Base-by-base conservation (phyloP, 768 basidiomycete genomes). In the Rhodotorula babjevae region DNA sequence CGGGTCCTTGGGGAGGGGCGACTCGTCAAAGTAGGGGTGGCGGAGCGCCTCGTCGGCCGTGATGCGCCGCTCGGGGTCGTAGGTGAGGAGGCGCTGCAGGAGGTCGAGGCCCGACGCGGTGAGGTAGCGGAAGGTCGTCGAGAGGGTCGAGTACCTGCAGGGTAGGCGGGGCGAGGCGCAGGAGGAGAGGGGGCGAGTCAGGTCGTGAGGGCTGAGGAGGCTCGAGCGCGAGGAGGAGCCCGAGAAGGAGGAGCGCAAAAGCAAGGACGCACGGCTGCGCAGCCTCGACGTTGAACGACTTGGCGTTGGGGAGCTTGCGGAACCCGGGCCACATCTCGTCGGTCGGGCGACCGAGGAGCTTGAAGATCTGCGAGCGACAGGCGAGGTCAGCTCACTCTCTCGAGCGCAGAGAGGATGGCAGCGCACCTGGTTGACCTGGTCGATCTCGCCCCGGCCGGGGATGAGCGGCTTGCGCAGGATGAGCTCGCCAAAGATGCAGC, bases 401-500 rank as follows among this genome's bases (percentile, higher is more conserved):
- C 11, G 14, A 14, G 53, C 8, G 14, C n/a, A 6, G n/a, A 14
- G 4, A 18, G 18, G 18, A n/a, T n/a, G n/a, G n/a, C n/a, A n/a
- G 9, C 9, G 9, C 53, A 84, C 84, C 88, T 92, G 90, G 62
- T 87, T 86, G 61, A 98, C 84, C 72, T 98, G 87, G 79, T 99
- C 95, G 23, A 95, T 84, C 80, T 99, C 96, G 52, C 88, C 88
- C 79, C 94, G 90, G n/a, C 94, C 93, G 82, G 94, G 95, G 80
- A 98, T 93, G n/a, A 98, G 84, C 6, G 96, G 93, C 81, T 96
- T 93, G 75, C 93, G 93, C 76, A 95, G 84, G 77, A 99, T 87
- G 61, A 99, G 84, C 81, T 99, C 96, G 23, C 91, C 94, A 78
- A 98, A 97, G 76, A 99, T 97, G 84, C 96, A 99, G 15, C 96